Percentiles rank a stretch among this genome's conserved stretches.
These are phyloP conservation scores for Sporisorium iseilematis-ciliati DNA, from an alignment of 1,284 basidiomycete species.

Conservation along the genomic window DNA sequence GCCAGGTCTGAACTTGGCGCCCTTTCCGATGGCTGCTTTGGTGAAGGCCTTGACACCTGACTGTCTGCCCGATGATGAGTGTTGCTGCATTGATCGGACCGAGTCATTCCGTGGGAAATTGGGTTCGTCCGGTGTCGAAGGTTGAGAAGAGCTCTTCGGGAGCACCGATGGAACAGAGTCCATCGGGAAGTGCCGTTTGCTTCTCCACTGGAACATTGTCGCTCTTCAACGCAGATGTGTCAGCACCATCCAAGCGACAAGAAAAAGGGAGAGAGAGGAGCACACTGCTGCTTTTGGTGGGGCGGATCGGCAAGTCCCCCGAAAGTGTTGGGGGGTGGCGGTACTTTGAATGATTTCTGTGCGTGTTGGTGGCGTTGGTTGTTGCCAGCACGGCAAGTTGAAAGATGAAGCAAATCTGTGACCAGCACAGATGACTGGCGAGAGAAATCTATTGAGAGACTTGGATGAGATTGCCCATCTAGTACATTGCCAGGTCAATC, in stretches of 20 bases:
- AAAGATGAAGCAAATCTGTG: conserved; percentile 6
- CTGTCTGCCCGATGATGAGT: conserved; percentile 1
- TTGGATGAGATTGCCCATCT: neutral
- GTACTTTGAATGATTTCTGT: neutral
- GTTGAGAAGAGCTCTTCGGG: conserved; percentile 17
- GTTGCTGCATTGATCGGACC: conserved; percentile 9
- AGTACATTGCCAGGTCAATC: neutral
- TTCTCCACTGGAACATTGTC: conserved; percentile 52
- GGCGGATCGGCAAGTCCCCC: neutral
- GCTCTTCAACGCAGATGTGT: conserved; percentile 13
- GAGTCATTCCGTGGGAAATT: conserved; percentile 8
- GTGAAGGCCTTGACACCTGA: conserved; percentile 28
- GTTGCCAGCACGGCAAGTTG: no score
- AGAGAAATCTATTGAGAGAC: no score
- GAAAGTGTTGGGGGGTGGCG: neutral
- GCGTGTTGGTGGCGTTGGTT: neutral
- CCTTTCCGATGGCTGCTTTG: conserved; percentile 28
- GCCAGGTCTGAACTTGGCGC: conserved; percentile 26
- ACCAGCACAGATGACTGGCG: conserved; percentile 3
- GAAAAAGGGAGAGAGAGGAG: neutral
- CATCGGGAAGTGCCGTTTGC: conserved; percentile 45
- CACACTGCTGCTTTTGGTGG: neutral
- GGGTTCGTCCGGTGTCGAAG: conserved; percentile 12
- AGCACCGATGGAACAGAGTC: conserved; percentile 22
- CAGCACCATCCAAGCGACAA: neutral